Evolutionary conservation across 2,329 filamentous ascomycete species (phyloP).

Genomic region (Zymoseptoria crescenta): DNA sequence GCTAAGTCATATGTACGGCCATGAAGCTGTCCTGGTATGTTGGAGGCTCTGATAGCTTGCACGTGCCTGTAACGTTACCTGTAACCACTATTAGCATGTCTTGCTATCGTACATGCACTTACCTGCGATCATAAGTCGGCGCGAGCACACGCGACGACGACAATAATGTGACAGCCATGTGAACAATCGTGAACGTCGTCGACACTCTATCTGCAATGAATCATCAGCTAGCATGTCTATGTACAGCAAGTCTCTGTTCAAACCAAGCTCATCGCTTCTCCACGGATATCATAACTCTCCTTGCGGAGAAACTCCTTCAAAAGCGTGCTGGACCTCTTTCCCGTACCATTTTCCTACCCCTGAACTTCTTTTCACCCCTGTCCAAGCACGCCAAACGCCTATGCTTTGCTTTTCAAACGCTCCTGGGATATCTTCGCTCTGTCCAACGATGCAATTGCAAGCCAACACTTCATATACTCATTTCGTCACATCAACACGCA

Average conservation of each 20-base stretch:
- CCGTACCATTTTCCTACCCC: too few relatives aligned
- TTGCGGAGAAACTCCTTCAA: background rate
- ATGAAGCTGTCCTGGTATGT: background rate
- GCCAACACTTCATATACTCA: background rate
- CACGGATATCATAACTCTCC: background rate
- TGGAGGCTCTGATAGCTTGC: background rate
- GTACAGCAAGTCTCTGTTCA: background rate
- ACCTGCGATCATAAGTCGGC: background rate
- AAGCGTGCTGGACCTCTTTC: background rate
- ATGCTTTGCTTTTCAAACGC: slow-evolving; percentile 3
- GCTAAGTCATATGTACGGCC: background rate
- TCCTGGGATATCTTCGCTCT: too few relatives aligned
- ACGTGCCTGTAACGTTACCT: background rate
- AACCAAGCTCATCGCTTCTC: background rate
- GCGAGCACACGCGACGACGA: background rate
- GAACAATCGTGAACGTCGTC: background rate
- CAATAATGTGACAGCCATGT: background rate
- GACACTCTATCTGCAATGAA: background rate
- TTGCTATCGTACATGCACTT: background rate
- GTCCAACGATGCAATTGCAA: background rate
- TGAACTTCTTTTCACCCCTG: too few relatives aligned
- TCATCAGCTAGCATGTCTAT: background rate
- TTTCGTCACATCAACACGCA: slow-evolving; percentile 37
- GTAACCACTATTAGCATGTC: background rate
- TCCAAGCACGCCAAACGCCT: slow-evolving; percentile 3